phyloP scores from a whole-genome alignment of 495 filamentous ascomycete species.

The Trypethelium eluteriae region DNA sequence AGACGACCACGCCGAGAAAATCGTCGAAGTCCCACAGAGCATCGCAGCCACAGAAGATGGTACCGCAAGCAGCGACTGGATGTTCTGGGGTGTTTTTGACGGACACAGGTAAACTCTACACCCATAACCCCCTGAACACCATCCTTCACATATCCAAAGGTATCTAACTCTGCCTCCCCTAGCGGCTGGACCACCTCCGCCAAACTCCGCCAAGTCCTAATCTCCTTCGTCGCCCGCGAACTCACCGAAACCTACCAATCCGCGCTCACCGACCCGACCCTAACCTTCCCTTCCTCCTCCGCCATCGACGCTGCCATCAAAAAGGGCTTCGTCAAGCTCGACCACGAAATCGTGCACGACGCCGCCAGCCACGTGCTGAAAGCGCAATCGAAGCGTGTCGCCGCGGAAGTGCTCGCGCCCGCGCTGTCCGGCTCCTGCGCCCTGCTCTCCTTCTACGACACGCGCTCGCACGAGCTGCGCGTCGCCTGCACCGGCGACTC shows the following conservation, averaged over 20 bases:
- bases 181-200: slow-evolving; percentile 96
- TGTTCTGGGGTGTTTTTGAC: slow-evolving; percentile 99
- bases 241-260: slow-evolving; percentile 87
- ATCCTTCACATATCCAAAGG: slow-evolving; percentile 9
- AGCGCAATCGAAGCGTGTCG: slow-evolving; percentile 73
- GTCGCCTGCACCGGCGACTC: slow-evolving; percentile 95
- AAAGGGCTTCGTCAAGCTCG: slow-evolving; percentile 75
- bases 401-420: slow-evolving; percentile 84
- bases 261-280: slow-evolving; percentile 53
- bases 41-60: slow-evolving; percentile 47
- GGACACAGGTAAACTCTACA: slow-evolving; percentile 68
- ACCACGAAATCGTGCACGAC: slow-evolving; percentile 86
- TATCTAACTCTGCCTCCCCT: slow-evolving; percentile 26
- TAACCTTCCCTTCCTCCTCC: slow-evolving; percentile 56
- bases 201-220: slow-evolving; percentile 84
- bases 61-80: slow-evolving; percentile 74
- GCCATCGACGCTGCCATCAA: slow-evolving; percentile 90
- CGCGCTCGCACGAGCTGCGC: slow-evolving; percentile 67
- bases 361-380: slow-evolving; percentile 82
- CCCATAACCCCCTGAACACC: neutral
- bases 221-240: slow-evolving; percentile 86
- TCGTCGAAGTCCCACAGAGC: slow-evolving; percentile 71
- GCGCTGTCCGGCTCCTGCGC: slow-evolving; percentile 94
- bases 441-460: slow-evolving; percentile 93
- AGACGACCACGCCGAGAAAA: slow-evolving; percentile 95